These are phyloP conservation scores for Amanita molliuscula DNA, from an alignment of 768 basidiomycete species.

Conservation along the genomic window DNA sequence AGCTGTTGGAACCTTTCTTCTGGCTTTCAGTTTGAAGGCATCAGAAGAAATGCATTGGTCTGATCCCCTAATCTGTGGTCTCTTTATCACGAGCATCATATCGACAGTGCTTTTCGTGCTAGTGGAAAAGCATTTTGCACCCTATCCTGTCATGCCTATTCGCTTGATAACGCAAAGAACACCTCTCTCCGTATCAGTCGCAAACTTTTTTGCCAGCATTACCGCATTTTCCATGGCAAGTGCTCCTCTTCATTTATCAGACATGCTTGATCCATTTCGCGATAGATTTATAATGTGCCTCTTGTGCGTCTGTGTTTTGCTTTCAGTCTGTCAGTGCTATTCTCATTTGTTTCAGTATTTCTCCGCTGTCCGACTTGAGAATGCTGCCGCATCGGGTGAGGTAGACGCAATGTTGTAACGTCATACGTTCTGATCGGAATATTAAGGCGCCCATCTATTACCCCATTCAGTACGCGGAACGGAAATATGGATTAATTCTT, in stretches of 20 bases:
- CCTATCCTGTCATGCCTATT: conserved; percentile 88
- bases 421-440: not conserved
- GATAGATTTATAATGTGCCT: conserved; percentile 78
- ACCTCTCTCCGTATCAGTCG: conserved; percentile 70
- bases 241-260: conserved; percentile 8
- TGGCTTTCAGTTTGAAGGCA: conserved; percentile 69
- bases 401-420: conserved; percentile 6
- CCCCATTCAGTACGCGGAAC: conserved; percentile 68
- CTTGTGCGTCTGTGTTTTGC: conserved; percentile 35
- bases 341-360: conserved; percentile 48
- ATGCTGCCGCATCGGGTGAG: conserved; percentile 64
- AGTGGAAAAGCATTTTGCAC: conserved; percentile 70
- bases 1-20: conserved; percentile 57
- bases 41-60: conserved; percentile 74
- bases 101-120: conserved; percentile 53
- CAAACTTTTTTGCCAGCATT: conserved; percentile 70
- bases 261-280: conserved; percentile 7
- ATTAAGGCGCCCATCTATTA: conserved; percentile 69
- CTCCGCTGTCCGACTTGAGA: conserved; percentile 62
- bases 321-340: conserved; percentile 6
- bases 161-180: conserved; percentile 68
- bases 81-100: conserved; percentile 47
- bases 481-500: conserved; percentile 6
- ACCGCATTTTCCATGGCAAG: conserved; percentile 72
- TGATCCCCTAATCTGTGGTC: conserved; percentile 58